A percentile compares a stretch with the other conserved stretches of the same genome.
phyloP scores from a whole-genome alignment of 495 filamentous ascomycete genomes.

The Talaromyces ruber region DNA sequence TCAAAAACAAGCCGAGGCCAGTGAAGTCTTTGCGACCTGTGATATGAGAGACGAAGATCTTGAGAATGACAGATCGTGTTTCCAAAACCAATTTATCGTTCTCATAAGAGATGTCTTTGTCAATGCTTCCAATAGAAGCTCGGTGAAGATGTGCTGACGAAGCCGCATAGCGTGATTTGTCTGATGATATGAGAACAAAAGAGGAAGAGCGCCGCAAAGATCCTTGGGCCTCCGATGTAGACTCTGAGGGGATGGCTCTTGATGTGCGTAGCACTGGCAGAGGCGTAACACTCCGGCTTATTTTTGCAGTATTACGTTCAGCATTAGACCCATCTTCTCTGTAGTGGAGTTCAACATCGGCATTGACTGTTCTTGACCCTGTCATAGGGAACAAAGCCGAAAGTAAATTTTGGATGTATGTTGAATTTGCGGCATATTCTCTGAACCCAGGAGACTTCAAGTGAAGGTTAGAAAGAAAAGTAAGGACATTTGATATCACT shows the following conservation, averaged over 20 bases:
- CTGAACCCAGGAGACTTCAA: conserved; percentile 62
- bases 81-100: conserved; percentile 66
- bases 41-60: conserved; percentile 75
- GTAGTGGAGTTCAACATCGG: conserved; percentile 75
- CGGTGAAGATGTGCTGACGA: conserved; percentile 53
- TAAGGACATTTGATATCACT: conserved; percentile 63
- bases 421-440: conserved; percentile 69
- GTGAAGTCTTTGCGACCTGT: conserved; percentile 80
- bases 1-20: conserved; percentile 81
- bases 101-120: conserved; percentile 38
- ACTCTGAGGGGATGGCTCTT: conserved; percentile 44
- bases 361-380: conserved; percentile 69
- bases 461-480: conserved; percentile 73
- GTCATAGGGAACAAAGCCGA: conserved; percentile 75
- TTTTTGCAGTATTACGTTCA: conserved; percentile 75
- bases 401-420: conserved; percentile 71
- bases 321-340: conserved; percentile 72
- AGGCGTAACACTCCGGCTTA: conserved; percentile 57
- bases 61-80: conserved; percentile 64
- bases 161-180: conserved; percentile 44
- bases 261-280: conserved; percentile 65
- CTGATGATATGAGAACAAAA: conserved; percentile 77
- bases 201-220: conserved; percentile 68
- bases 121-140: conserved; percentile 25
- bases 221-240: conserved; percentile 41